Conservation (phyloP, 176 grass and related monocot species). For the Avena atlantica region DNA sequence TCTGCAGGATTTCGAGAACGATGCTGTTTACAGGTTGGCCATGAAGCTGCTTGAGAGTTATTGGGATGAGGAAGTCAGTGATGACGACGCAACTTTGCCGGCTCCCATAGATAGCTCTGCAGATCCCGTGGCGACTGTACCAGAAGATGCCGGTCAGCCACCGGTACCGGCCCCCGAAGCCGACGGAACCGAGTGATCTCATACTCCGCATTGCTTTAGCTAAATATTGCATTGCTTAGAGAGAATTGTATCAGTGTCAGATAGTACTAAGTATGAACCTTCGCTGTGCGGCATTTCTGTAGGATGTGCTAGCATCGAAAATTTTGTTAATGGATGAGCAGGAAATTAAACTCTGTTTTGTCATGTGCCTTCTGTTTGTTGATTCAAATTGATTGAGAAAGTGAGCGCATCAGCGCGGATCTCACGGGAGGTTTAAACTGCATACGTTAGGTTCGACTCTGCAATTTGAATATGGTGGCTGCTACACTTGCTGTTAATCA, state of each 20-base stretch:
- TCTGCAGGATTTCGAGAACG: slow-evolving; percentile 60
- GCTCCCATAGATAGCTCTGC: slow-evolving; percentile 26
- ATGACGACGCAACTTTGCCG: slow-evolving; percentile 19
- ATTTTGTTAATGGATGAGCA: background rate
- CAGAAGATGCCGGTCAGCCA: slow-evolving; percentile 32
- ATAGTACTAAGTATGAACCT: background rate
- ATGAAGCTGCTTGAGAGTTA: slow-evolving; percentile 77
- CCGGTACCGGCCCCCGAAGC: background rate
- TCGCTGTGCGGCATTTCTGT: background rate
- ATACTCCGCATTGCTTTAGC: background rate
- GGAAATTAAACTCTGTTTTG: background rate
- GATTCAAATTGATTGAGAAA: background rate
- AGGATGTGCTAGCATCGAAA: background rate
- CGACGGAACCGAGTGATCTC: slow-evolving; percentile 4
- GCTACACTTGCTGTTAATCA: no score
- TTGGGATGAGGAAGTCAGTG: slow-evolving; percentile 76
- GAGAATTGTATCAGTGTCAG: background rate
- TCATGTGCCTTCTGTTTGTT: background rate
- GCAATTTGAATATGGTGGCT: no score
- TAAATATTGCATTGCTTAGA: background rate
- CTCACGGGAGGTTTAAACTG: no score
- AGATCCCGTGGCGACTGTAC: background rate
- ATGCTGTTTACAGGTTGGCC: slow-evolving; percentile 53
- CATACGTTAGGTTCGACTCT: no score
- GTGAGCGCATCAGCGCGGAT: no score